Evolutionary conservation across 2,329 filamentous ascomycete genomes (phyloP).

Genomic region (Diaporthe longicolla): DNA sequence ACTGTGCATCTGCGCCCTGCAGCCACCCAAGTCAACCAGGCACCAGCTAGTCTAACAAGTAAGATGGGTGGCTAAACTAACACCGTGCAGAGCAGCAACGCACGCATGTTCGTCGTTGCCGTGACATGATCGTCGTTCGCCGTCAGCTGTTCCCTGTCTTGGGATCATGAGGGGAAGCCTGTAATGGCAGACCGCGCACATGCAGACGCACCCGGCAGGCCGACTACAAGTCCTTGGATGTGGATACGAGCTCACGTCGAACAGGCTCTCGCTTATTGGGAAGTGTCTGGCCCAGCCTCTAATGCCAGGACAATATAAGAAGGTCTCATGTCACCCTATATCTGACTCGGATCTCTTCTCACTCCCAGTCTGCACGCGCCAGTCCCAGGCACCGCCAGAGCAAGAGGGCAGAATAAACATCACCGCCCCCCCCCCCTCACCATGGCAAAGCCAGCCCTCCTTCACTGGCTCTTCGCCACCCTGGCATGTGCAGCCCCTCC

Average conservation of each 20-base stretch:
- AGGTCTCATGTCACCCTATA: slow-evolving; percentile 1
- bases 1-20: neutral
- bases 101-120: slow-evolving; percentile 16
- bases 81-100: neutral
- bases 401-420: neutral
- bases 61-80: neutral
- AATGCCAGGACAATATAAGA: neutral
- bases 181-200: slow-evolving; percentile 20
- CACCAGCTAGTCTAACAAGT: neutral
- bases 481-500: slow-evolving; percentile 39
- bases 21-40: neutral
- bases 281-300: slow-evolving; percentile 1
- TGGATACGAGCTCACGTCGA: slow-evolving; percentile 22
- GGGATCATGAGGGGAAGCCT: slow-evolving; percentile 35
- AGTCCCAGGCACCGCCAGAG: neutral
- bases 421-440: neutral
- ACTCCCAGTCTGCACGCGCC: slow-evolving; percentile 5
- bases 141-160: slow-evolving; percentile 24
- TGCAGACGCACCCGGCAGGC: neutral
- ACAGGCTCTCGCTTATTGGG: neutral
- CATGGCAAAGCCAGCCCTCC: slow-evolving; percentile 37
- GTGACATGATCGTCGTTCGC: slow-evolving; percentile 25
- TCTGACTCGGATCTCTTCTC: neutral
- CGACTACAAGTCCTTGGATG: neutral
- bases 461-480: slow-evolving; percentile 43